Evolutionary conservation across 352 stramenopile genomes (phyloP), one percentile per base, ranked within the genome.

Genomic region (Globisporangium splendens): DNA sequence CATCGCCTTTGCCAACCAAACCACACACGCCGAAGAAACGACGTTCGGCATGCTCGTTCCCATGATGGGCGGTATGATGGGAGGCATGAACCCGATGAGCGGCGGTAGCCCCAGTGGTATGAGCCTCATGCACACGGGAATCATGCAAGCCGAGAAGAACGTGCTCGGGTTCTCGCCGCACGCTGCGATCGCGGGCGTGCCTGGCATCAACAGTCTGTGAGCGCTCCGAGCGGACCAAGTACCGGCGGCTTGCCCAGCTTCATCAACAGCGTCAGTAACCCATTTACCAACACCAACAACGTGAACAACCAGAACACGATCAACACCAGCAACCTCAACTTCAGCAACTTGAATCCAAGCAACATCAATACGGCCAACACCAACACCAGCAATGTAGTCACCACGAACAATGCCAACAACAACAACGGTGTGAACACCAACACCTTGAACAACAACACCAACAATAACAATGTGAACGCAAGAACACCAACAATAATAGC

Each of bases 261-360:
- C 28, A 38, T 38, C 17, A 65, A 68, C 46, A 65, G 65, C 31
- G 49, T 68, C 8, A 21, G 65, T 31, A 71, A 73, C 38, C 10
- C 38, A 2, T 17, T 17, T 17, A 17, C 11, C 38, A 43, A 17
- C 38, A 43, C 38, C 38, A 43, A 43, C 38, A 43, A 43, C 14
- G 38, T 43, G 38, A 43, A 43, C 14, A 43, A 43, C 38, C 14
- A 13, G 2, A 43, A 43, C 38, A 43, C 38, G 11, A 43, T 17
- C 38, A 43, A 13, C 38, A 43, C 10, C 38, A 43, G 11, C 38
- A 43, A 43, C 38, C 14, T 17, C 38, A 43, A 43, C 38, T 17
- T 17, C 38, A 43, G 10, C 38, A 31, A 31, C 24, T 5, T 31
- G 24, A 31, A 31, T 31, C 24, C 24, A 5, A 17, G 11, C 38